Evolutionary conservation across 2,329 filamentous ascomycete species (phyloP).

Genomic region (Clonostachys byssicola): DNA sequence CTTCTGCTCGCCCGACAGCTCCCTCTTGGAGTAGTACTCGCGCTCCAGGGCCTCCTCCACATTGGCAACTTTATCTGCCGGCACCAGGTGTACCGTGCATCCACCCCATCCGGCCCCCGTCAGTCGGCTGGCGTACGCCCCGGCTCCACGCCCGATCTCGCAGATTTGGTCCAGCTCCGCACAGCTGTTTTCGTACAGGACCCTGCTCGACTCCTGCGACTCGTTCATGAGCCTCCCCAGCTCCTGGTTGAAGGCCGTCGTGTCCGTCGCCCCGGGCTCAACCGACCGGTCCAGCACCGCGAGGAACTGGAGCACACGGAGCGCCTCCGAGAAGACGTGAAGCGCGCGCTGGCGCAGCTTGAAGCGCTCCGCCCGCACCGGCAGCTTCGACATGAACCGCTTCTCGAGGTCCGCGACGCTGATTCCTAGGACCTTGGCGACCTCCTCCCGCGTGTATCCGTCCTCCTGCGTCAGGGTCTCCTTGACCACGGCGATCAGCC

Average conservation of each 20-base stretch:
- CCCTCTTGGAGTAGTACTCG: conserved; percentile 75
- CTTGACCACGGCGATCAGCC: conserved; percentile 66
- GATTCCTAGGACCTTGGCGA: conserved; percentile 67
- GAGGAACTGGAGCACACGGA: conserved; percentile 81
- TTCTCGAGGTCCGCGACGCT: conserved; percentile 68
- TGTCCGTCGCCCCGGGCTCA: conserved; percentile 39
- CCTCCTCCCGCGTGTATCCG: conserved; percentile 85
- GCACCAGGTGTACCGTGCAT: conserved; percentile 90
- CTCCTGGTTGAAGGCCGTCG: conserved; percentile 56
- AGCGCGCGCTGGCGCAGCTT: conserved; percentile 82
- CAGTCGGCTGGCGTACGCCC: conserved; percentile 78
- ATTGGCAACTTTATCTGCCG: conserved; percentile 72
- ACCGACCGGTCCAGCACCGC: conserved; percentile 60
- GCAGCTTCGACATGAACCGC: conserved; percentile 82
- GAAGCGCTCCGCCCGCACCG: conserved; percentile 83
- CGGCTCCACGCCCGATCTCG: conserved; percentile 69
- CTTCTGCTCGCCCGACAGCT: conserved; percentile 65
- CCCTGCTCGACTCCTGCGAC: conserved; percentile 83
- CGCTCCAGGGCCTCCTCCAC: conserved; percentile 75
- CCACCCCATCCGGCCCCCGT: conserved; percentile 97
- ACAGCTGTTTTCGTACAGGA: conserved; percentile 87
- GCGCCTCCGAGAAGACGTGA: conserved; percentile 88
- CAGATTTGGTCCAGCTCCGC: conserved; percentile 91
- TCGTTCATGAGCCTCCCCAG: conserved; percentile 84
- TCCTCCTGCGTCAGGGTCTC: conserved; percentile 71